Evolutionary conservation across 2,329 filamentous ascomycete genomes (phyloP).

Genomic region (Raffaelea arxii): DNA sequence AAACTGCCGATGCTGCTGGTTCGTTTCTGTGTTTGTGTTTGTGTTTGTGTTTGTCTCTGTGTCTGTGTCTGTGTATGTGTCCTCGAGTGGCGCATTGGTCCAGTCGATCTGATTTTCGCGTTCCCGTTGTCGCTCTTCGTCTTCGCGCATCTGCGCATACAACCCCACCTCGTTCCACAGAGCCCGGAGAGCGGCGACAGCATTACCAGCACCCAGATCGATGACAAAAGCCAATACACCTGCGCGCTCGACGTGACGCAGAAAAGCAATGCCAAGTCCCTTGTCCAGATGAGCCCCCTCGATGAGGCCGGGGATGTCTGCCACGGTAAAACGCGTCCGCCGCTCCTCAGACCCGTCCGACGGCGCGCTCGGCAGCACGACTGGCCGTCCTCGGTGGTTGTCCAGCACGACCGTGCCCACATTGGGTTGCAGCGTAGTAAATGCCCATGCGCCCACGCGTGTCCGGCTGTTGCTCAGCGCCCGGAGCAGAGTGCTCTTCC

Average conservation of each 20-base stretch:
- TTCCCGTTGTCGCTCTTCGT: conserved; percentile 58
- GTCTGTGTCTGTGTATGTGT: no score
- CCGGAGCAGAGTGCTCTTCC: conserved; percentile 86
- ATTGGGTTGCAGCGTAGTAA: conserved; percentile 84
- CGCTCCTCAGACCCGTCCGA: conserved; percentile 39
- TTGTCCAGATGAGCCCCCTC: conserved; percentile 87
- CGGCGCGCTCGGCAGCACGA: conserved; percentile 28
- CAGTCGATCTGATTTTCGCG: conserved; percentile 47
- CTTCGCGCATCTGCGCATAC: conserved; percentile 71
- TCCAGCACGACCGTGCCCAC: conserved; percentile 94
- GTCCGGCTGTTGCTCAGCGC: conserved; percentile 82
- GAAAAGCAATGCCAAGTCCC: conserved; percentile 81
- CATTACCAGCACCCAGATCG: conserved; percentile 71
- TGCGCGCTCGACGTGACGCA: conserved; percentile 90
- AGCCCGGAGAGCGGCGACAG: conserved; percentile 65
- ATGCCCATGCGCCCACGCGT: conserved; percentile 88
- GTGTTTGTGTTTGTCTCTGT: no score
- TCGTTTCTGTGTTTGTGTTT: no score
- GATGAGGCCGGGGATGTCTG: conserved; percentile 90
- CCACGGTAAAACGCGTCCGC: conserved; percentile 79
- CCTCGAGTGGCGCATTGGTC: conserved; percentile 28
- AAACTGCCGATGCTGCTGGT: no score
- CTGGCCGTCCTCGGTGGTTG: conserved; percentile 67
- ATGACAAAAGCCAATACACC: conserved; percentile 89
- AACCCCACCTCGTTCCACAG: conserved; percentile 86